phyloP scores from a whole-genome alignment of 2,329 filamentous ascomycete species.

The Phyllosticta paracitricarpa region DNA sequence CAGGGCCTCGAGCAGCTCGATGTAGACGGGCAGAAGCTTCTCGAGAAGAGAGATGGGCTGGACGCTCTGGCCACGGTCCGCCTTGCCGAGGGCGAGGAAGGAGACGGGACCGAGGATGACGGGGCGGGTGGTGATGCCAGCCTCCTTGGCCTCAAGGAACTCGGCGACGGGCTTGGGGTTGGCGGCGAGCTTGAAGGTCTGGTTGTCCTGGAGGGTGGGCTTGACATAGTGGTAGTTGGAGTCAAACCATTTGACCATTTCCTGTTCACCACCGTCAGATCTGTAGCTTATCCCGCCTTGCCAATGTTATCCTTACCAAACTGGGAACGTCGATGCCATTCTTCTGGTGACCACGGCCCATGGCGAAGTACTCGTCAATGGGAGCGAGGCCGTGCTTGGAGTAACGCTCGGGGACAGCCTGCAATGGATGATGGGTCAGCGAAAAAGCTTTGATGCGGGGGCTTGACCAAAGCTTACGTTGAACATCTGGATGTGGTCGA shows the following conservation, averaged over 20 bases:
- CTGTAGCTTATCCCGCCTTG: neutral
- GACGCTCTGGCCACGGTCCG: conserved; percentile 87
- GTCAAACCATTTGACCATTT: conserved; percentile 99
- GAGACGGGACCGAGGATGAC: conserved; percentile 93
- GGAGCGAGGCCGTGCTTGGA: conserved; percentile 76
- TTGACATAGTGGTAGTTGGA: conserved; percentile 99
- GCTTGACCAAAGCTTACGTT: conserved; percentile 51
- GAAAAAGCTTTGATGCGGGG: conserved; percentile 6
- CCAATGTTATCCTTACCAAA: conserved; percentile 43
- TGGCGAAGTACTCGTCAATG: conserved; percentile 97
- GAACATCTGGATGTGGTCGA: conserved; percentile 97
- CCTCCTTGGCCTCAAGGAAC: conserved; percentile 96
- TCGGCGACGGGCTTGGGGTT: conserved; percentile 90
- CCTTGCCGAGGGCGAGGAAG: conserved; percentile 96
- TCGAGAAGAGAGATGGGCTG: conserved; percentile 89
- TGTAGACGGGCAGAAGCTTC: conserved; percentile 89
- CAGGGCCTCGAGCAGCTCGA: conserved; percentile 82
- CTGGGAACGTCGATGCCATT: conserved; percentile 82
- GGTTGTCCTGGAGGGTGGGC: conserved; percentile 93
- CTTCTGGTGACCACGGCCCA: conserved; percentile 98
- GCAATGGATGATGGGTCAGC: conserved; percentile 19
- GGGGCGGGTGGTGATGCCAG: conserved; percentile 83
- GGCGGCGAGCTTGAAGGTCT: conserved; percentile 80
- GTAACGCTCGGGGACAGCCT: conserved; percentile 91
- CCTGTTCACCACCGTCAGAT: conserved; percentile 36